Base-by-base conservation (phyloP, 2,329 filamentous ascomycete species). In the Teratosphaeria pseudoeucalypti region DNA sequence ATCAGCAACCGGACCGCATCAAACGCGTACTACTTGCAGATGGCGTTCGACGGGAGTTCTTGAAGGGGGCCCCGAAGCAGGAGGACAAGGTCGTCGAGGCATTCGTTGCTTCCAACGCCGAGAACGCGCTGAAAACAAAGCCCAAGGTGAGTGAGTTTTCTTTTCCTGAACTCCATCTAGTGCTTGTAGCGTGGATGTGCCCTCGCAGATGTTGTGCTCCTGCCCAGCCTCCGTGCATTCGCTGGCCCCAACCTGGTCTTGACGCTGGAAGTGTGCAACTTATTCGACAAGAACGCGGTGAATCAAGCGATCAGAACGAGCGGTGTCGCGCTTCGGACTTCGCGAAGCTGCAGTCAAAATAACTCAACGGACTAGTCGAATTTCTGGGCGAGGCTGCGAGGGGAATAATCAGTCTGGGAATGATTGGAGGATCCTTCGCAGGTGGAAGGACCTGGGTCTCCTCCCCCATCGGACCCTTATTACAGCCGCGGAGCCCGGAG, bases 111-210 rank as follows among this genome's bases (percentile, higher is more conserved):
- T 78, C 81, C 65, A 96, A 95, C 68, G 77, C 82, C 64, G 83
- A 85, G 61, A 87, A 84, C 62, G 90, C 90, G 14, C 78, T 96
- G 56, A 95, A 95, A 79, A 92, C 84, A 43, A 86, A 87, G 70
- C 92, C 92, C 4, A 92, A 92, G 84, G 90, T 90, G 73, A 72
- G 81, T 76, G 23, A 32, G 29, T 32, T 32, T 32, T 2, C 29
- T 32, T 5, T 32, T 32, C 29, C 29, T 32, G 29, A 6, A 23
- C 11, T 49, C 19, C 19, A n/a, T 49, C 16, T 7, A 6, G n/a
- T 49, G 43, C 43, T 19, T 49, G 43, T 49, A 7, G n/a, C 19
- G 43, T 49, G 43, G 43, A 49, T 10, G 16, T 19, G 19, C 3
- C 9, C 43, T 49, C 19, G 43, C n/a, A 16, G n/a, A 11, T 49